These are phyloP conservation scores for Colletotrichum spaethianum DNA, from an alignment of 2,329 filamentous ascomycete genomes.

Conservation along the genomic window DNA sequence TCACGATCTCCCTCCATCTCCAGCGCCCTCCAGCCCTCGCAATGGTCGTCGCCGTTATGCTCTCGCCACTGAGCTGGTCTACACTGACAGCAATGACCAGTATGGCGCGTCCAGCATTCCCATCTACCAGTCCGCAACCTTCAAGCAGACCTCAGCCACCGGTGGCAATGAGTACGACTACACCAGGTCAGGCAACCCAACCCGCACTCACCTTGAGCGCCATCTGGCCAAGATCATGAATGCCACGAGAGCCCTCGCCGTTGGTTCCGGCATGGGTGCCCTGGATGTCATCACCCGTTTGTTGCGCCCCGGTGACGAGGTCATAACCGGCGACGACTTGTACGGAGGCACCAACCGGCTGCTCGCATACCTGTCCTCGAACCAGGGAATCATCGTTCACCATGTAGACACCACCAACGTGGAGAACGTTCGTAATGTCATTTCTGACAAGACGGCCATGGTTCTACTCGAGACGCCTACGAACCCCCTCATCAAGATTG, in stretches of 20 bases:
- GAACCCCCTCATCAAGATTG: constrained; percentile 98
- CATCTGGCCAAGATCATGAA: constrained; percentile 99
- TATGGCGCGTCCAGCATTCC: constrained; percentile 97
- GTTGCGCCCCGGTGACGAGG: constrained; percentile 92
- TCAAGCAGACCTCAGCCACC: constrained; percentile 88
- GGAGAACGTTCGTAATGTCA: constrained; percentile 76
- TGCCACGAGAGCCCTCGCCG: constrained; percentile 89
- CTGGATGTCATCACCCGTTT: constrained; percentile 96
- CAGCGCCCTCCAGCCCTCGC: constrained; percentile 90
- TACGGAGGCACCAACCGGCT: constrained; percentile 97
- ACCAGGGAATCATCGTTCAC: constrained; percentile 93
- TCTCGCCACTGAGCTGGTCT: constrained; percentile 95
- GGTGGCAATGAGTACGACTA: constrained; percentile 96
- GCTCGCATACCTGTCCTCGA: constrained; percentile 89
- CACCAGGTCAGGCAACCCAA: constrained; percentile 97
- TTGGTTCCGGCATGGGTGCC: constrained; percentile 97
- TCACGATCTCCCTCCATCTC: constrained; percentile 89
- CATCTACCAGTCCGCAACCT: constrained; percentile 98
- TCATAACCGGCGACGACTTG: constrained; percentile 95
- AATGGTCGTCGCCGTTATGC: constrained; percentile 88
- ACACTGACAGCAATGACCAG: constrained; percentile 95
- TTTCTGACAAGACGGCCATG: constrained; percentile 91
- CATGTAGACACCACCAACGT: constrained; percentile 94
- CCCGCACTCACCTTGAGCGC: constrained; percentile 93
- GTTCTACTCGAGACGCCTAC: constrained; percentile 96